Evolutionary conservation across 2,329 filamentous ascomycete species (phyloP).

Genomic region (Penicillium sp.): DNA sequence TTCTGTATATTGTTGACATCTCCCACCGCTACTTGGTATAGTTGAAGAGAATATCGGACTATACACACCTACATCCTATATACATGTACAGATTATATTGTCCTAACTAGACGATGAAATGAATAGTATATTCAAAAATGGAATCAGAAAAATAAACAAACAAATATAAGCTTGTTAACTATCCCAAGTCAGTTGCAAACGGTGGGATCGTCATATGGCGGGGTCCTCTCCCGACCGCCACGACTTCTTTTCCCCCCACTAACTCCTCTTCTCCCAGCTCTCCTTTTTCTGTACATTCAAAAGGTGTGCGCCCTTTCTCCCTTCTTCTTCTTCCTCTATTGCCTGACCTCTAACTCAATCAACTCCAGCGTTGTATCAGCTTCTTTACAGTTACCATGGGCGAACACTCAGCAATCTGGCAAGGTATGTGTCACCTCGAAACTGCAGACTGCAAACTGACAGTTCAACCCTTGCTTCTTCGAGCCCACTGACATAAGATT

Average conservation of each 20-base stretch:
- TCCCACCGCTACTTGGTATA: not conserved
- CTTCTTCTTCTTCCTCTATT: conserved; percentile 1
- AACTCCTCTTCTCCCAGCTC: conserved; percentile 4
- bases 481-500: conserved; percentile 13
- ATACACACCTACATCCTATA: not conserved
- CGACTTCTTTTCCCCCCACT: conserved; percentile 3
- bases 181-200: conserved; percentile 1
- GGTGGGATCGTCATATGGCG: conserved; percentile 12
- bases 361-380: conserved; percentile 2
- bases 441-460: not conserved
- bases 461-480: conserved; percentile 1
- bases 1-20: not conserved
- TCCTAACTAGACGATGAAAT: not conserved
- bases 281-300: conserved; percentile 10
- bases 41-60: not conserved
- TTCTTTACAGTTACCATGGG: conserved; percentile 23
- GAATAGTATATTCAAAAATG: not conserved
- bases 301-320: not conserved
- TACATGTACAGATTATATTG: not conserved
- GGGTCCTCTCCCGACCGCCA: conserved; percentile 11
- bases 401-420: conserved; percentile 32
- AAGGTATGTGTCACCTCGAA: conserved; percentile 22
- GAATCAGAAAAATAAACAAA: not conserved
- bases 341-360: not conserved
- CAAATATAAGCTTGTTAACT: not conserved